phyloP scores from a whole-genome alignment of 306 rosid species.

The Prunus mume region DNA sequence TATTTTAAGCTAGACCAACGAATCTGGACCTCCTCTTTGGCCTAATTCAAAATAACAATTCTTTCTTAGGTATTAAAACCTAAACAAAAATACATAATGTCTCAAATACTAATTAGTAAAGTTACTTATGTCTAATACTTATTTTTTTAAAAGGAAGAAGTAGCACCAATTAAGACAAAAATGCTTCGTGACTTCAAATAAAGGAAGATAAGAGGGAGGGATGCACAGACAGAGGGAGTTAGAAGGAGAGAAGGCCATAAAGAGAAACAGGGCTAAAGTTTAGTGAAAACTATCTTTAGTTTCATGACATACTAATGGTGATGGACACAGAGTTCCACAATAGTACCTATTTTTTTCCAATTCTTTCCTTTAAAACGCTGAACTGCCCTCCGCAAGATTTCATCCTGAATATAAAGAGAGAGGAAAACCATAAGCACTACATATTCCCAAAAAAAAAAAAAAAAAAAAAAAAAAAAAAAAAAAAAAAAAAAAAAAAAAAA shows the following conservation, averaged over 20 bases:
- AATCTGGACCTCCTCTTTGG: too few species aligned
- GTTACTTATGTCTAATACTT: too few species aligned
- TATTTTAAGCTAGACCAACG: too few species aligned
- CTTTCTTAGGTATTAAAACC: too few species aligned
- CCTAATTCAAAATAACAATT: too few species aligned
- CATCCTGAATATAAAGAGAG: constrained; percentile 60
- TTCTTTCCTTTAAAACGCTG: constrained; percentile 91
- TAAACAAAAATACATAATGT: too few species aligned
- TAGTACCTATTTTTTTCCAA: constrained; percentile 95
- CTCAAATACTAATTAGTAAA: too few species aligned
- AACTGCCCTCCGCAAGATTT: constrained; percentile 74
- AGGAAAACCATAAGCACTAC: constrained; percentile 20
- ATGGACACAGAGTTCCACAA: constrained; percentile 9
- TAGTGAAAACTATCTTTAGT: background rate
- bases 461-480: background rate
- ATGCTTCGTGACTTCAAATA: background rate
- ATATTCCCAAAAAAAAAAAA: too few species aligned
- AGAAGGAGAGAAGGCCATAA: constrained; percentile 7
- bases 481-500: too few species aligned
- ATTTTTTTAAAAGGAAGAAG: too few species aligned
- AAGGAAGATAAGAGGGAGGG: background rate
- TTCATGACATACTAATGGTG: background rate
- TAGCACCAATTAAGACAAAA: constrained; percentile 14
- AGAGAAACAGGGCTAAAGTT: background rate
- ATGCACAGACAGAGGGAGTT: background rate